Evolutionary conservation across 352 stramenopile genomes (phyloP), one percentile per base, ranked within the genome.

Genomic region (Globisporangium alternatum): DNA sequence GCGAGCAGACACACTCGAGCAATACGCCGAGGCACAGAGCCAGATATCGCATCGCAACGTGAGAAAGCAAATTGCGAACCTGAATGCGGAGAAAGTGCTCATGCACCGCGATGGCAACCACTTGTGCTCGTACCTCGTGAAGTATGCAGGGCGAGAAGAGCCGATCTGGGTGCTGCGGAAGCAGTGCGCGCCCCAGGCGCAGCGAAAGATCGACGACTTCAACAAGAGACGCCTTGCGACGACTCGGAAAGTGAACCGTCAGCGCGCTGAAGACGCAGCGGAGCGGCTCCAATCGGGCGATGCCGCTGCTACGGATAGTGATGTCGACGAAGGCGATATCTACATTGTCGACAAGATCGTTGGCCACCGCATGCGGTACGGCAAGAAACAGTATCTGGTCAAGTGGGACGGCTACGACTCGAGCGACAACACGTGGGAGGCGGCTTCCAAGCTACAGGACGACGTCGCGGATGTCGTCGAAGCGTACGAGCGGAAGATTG

Each of bases 301-400:
- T 13, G 15, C 19, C 37, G 9, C 28, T 56, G 19, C 2, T 13
- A n/a, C 8, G 4, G 51, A 56, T 19, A 5, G 17, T 37, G 57
- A 56, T 6, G 37, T 6, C 7, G n/a, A 4, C 3, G 25, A 70
- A 4, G 68, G 49, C 13, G 52, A 62, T 12, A 62, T 89, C 17
- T 92, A 78, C 52, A 80, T 68, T 25, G 83, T 90, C 22, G 79
- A 90, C 41, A 76, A 81, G 56, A 86, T 92, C 35, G 77, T 90
- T 3, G 73, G 65, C 62, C 70, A 89, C 47, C 77, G 78, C 19
- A 54, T 70, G n/a, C 62, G 64, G 21, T 65, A 70, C 41, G 68
- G 70, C 37, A 82, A 74, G 57, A 79, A 77, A 21, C 58, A 88
- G 62, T 92, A 90, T 56, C 62, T 82, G 0, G 81, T 92, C 3